Evolutionary conservation across 129 eudicot species (phyloP).

Genomic region (Flaveria linearis): DNA sequence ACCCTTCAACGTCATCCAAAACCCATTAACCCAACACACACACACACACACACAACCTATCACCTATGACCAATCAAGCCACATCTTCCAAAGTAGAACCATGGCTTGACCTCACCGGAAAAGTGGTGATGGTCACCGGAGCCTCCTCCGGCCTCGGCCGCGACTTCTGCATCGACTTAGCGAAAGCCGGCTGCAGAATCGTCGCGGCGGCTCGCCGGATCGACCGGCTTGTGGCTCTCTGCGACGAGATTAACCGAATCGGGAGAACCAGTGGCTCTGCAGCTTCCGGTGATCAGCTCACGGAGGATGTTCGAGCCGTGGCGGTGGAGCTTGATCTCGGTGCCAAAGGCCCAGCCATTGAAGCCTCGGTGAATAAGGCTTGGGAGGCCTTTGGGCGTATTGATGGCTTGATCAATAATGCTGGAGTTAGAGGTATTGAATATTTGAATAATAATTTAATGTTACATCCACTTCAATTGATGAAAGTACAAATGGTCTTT

Average conservation of each 20-base stretch:
- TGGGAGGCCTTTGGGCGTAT: slow-evolving; percentile 42
- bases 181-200: slow-evolving; percentile 67
- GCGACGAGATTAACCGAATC: slow-evolving; percentile 51
- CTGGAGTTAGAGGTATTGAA: slow-evolving; percentile 54
- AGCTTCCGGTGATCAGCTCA: no score
- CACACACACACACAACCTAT: no score
- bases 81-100: slow-evolving; percentile 39
- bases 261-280: no score
- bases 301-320: slow-evolving; percentile 22
- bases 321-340: slow-evolving; percentile 34
- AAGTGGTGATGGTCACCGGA: slow-evolving; percentile 84
- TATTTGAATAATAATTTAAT: no score
- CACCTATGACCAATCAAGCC: slow-evolving; percentile 6
- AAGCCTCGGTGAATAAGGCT: slow-evolving; percentile 31
- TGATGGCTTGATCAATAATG: slow-evolving; percentile 56
- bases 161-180: slow-evolving; percentile 64
- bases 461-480: not conserved
- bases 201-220: slow-evolving; percentile 76
- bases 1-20: not conserved
- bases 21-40: not conserved
- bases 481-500: no score
- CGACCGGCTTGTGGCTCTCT: slow-evolving; percentile 56
- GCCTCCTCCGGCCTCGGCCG: slow-evolving; percentile 81
- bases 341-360: slow-evolving; percentile 30
- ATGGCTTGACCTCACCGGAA: slow-evolving; percentile 54